phyloP scores from a whole-genome alignment of 768 basidiomycete genomes.

The Xerocomus potaroensis region DNA sequence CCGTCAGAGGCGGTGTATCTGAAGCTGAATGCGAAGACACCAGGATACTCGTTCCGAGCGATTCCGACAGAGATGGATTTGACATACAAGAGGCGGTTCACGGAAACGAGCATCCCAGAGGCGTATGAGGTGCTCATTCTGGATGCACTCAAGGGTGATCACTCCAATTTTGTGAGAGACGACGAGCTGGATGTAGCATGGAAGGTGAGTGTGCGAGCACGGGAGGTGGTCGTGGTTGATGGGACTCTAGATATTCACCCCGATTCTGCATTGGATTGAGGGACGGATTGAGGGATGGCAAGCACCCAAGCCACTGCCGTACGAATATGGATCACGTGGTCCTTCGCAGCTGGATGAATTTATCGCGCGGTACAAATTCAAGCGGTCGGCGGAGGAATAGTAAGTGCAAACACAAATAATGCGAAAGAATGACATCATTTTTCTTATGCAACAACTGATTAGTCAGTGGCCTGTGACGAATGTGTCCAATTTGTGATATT shows the following conservation, averaged over 20 bases:
- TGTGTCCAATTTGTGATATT: constrained; percentile 20
- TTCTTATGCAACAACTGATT: not conserved
- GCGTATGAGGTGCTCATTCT: constrained; percentile 95
- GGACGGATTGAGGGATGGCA: too few relatives aligned
- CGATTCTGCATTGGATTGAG: constrained; percentile 95
- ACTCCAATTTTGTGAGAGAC: constrained; percentile 97
- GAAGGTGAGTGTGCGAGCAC: constrained; percentile 61
- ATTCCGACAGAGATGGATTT: constrained; percentile 97
- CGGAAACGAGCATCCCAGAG: constrained; percentile 89
- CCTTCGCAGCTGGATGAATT: constrained; percentile 80
- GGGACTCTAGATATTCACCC: constrained; percentile 80
- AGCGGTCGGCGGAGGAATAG: constrained; percentile 65
- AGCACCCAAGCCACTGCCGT: constrained; percentile 59
- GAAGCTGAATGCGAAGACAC: constrained; percentile 94
- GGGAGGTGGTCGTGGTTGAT: constrained; percentile 5
- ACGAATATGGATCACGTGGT: constrained; percentile 95
- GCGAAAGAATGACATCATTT: too few relatives aligned
- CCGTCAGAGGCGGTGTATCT: constrained; percentile 95
- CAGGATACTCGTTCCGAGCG: constrained; percentile 84
- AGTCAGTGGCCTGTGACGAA: constrained; percentile 29
- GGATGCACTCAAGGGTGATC: constrained; percentile 95
- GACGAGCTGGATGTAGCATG: constrained; percentile 97
- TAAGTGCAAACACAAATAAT: constrained; percentile 38
- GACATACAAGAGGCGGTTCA: constrained; percentile 94
- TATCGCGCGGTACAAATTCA: constrained; percentile 72